Evolutionary conservation across 164 flowering plant genomes (phyloP).

Genomic region (Berberis vulgaris): DNA sequence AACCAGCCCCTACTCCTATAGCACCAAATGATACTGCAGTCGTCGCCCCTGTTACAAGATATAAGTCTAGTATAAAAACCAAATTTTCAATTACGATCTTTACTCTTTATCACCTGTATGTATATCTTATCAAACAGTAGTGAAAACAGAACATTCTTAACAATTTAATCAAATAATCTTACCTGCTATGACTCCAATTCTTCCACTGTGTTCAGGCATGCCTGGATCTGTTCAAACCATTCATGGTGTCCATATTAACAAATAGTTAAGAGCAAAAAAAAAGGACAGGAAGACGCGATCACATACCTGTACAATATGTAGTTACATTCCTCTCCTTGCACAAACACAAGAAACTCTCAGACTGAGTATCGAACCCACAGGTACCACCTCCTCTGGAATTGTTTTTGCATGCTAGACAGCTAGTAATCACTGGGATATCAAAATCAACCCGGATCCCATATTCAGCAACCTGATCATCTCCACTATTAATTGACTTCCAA

Average conservation of each 20-base stretch:
- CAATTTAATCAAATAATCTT: background rate
- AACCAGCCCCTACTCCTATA: slow-evolving; percentile 57
- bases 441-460: slow-evolving; percentile 79
- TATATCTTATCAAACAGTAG: too few species aligned
- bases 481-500: slow-evolving; percentile 52
- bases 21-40: slow-evolving; percentile 53
- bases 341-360: slow-evolving; percentile 62
- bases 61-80: too few species aligned
- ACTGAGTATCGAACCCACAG: slow-evolving; percentile 65
- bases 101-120: too few species aligned
- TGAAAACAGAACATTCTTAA: too few species aligned
- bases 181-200: slow-evolving; percentile 68
- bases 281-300: background rate
- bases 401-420: slow-evolving; percentile 75
- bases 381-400: slow-evolving; percentile 58
- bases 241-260: too few species aligned
- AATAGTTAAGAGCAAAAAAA: too few species aligned
- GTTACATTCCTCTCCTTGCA: slow-evolving; percentile 61
- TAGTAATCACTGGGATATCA: slow-evolving; percentile 72
- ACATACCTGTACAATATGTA: slow-evolving; percentile 66
- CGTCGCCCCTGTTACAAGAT: slow-evolving; percentile 36
- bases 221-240: slow-evolving; percentile 36
- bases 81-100: too few species aligned
- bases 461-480: slow-evolving; percentile 59
- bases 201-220: slow-evolving; percentile 18